Evolutionary conservation across 768 basidiomycete genomes (phyloP), one percentile per base, ranked within the genome.

Genomic region (Roridomyces roridus): DNA sequence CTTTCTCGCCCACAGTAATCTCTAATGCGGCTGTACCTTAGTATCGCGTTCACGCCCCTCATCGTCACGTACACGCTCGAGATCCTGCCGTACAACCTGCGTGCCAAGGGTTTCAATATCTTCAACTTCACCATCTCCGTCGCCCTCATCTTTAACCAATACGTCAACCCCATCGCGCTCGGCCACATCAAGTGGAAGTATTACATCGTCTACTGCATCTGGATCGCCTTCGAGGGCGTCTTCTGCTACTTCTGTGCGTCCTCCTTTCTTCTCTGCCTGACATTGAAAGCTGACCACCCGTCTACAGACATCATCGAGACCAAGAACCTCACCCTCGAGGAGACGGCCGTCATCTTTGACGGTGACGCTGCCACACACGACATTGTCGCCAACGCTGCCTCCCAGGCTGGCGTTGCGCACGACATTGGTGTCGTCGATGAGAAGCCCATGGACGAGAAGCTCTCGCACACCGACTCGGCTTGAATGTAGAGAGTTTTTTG

Each of bases 11-110:
- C 44, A 52, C 47, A 39, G 35, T 40, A 14, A 18, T n/a, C n/a
- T n/a, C n/a, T 25, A 45, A 18, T 40, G 39, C 9, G 39, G 10
- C 34, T 24, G 50, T 18, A n/a, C 24, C 12, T 41, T 59, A 84
- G 83, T 67, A 67, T 94, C 40, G 91, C 91, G 14, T 94, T 92
- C 78, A 87, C 89, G 5, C 93, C 94, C 9, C 87, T 95, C 57
- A 88, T 93, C 63, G 87, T 94, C 52, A 84, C 88, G 0, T 94
- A 95, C 77, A 91, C 92, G 40, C 82, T 94, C 60, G 94, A 96
- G 72, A 95, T 96, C 72, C 76, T 95, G 49, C 93, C 93, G 6
- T 94, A 81, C 77, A 74, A 77, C 26, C 77, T 95, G 53, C 92
- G 93, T 70, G 92, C 92, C 62, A 94, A 93, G 79, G 91, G 92